These are phyloP conservation scores for Atkinsonella hypoxylon DNA, from an alignment of 2,329 filamentous ascomycete species.

Conservation along the genomic window DNA sequence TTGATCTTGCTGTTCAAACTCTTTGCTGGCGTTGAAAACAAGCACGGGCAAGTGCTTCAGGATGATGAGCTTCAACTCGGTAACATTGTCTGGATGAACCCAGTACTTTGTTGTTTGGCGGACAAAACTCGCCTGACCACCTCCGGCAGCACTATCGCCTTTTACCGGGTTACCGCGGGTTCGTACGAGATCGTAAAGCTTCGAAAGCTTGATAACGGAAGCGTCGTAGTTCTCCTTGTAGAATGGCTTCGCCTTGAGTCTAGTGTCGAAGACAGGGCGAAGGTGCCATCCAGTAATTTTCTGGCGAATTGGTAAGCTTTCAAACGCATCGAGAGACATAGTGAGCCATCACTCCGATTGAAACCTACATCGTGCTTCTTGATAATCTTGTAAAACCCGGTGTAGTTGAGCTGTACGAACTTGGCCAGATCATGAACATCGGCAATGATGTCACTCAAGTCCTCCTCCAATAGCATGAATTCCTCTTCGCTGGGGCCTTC, in stretches of 20 bases:
- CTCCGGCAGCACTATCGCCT: conserved; percentile 84
- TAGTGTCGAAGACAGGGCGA: conserved; percentile 87
- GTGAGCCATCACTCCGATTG: not conserved
- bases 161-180: conserved; percentile 86
- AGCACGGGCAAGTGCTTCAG: conserved; percentile 94
- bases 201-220: conserved; percentile 88
- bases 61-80: conserved; percentile 94
- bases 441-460: conserved; percentile 93
- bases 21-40: conserved; percentile 95
- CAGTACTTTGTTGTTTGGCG: conserved; percentile 98
- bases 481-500: conserved; percentile 72
- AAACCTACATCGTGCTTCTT: conserved; percentile 88
- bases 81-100: conserved; percentile 98
- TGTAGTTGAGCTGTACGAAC: conserved; percentile 97
- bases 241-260: conserved; percentile 91
- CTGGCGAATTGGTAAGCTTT: conserved; percentile 28
- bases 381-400: conserved; percentile 98
- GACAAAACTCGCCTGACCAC: conserved; percentile 87
- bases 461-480: conserved; percentile 85
- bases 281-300: conserved; percentile 93
- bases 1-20: conserved; percentile 80
- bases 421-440: conserved; percentile 97
- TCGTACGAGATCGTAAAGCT: conserved; percentile 86
- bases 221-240: conserved; percentile 98
- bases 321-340: not conserved